Evolutionary conservation across 202 grass and related monocot genomes (phyloP), one percentile per base, ranked within the genome.

Genomic region (Digitaria exilis): DNA sequence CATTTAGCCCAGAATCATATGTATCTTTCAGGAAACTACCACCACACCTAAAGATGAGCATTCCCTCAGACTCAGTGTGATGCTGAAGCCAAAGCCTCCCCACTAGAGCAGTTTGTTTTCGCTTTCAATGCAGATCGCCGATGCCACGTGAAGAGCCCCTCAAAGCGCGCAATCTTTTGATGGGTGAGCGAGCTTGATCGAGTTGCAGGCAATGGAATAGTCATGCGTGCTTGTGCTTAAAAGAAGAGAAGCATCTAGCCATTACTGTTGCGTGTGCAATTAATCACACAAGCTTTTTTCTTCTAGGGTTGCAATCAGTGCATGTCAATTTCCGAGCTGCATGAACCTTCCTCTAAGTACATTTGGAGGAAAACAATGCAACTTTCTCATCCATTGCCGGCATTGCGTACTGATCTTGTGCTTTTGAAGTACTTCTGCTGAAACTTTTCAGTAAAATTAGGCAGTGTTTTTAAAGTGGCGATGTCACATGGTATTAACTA

Each of bases 231-330:
- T 65, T 64, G 67, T 18, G 80, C 45, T 45, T 57, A 55, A 73
- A 83, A 72, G 28, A 45, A 41, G 66, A 31, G 80, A 78, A 85
- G 46, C 74, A 73, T 88, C 73, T 78, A 56, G 56, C 65, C 24
- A n/a, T 2, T 58, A 34, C 50, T 50, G 1, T 26, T 41, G 54
- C n/a, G 7, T 65, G 8, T n/a, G 24, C 37, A 41, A 41, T 39
- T 58, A 55, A 56, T 15, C 71, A 41, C 77, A 7, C 43, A 58
- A 25, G 51, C 13, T 25, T 52, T 60, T 41, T 72, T 32, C 58
- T 65, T 32, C 77, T 77, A n/a, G 76, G 75, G 24, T 22, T 54
- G 73, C 21, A 55, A 84, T 78, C 32, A 58, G 58, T 79, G 75
- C 48, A 21, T 15, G 54, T 75, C 69, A 73, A 25, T 75, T 28